A percentile compares a stretch with the other conserved stretches of the same genome.
Evolutionary conservation across 2,329 filamentous ascomycete genomes (phyloP).

Genomic region (Aspergillus alliaceus): DNA sequence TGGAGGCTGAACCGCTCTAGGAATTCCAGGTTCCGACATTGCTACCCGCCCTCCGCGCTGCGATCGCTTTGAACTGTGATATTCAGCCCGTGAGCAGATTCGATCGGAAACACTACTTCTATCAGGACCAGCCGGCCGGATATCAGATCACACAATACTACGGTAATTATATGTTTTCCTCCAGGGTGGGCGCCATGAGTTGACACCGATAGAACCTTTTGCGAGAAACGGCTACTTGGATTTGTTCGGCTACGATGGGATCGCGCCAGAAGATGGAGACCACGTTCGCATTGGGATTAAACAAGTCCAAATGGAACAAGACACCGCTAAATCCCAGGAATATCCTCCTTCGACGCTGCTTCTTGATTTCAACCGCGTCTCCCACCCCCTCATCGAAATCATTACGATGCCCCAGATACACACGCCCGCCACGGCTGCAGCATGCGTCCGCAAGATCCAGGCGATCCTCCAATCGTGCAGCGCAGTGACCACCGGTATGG

Average conservation of each 20-base stretch:
- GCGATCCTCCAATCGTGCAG: conserved; percentile 74
- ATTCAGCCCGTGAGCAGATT: conserved; percentile 78
- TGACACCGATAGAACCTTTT: conserved; percentile 52
- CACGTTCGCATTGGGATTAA: conserved; percentile 77
- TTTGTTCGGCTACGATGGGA: conserved; percentile 73
- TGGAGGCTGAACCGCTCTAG: conserved; percentile 22
- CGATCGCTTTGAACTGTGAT: conserved; percentile 77
- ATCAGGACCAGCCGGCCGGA: conserved; percentile 93
- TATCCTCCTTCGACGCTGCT: conserved; percentile 72
- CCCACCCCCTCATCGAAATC: conserved; percentile 88
- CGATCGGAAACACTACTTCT: conserved; percentile 98
- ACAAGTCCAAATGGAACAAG: conserved; percentile 96
- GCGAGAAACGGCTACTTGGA: conserved; percentile 70
- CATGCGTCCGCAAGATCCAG: conserved; percentile 87
- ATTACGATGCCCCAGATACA: conserved; percentile 90
- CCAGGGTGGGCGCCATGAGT: neutral
- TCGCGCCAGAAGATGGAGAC: conserved; percentile 70
- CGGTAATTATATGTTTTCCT: conserved; percentile 34
- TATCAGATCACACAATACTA: conserved; percentile 99
- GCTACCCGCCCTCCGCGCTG: conserved; percentile 86
- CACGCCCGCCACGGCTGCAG: conserved; percentile 80
- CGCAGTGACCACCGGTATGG: conserved; percentile 89
- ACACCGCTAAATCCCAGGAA: conserved; percentile 90
- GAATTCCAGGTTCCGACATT: conserved; percentile 78
- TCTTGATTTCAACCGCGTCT: conserved; percentile 92